Conservation (phyloP, 768 basidiomycete species). For the Lentinula detonsa region DNA sequence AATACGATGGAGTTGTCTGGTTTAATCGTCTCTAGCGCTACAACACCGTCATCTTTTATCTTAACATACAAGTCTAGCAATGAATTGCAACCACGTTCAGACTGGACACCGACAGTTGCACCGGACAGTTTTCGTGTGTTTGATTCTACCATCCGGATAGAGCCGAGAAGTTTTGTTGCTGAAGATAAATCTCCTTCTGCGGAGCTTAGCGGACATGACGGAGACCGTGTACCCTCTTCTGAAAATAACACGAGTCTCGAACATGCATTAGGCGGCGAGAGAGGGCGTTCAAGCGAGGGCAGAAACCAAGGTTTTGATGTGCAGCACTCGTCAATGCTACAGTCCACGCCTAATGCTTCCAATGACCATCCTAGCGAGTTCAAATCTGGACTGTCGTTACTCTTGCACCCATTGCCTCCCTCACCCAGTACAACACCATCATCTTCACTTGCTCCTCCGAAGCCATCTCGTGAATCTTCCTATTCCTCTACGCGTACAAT, state of each 20-base stretch:
- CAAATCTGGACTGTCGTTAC: conserved; percentile 5
- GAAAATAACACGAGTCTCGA: neutral
- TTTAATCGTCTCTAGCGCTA: conserved; percentile 30
- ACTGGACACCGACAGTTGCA: neutral
- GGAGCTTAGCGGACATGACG: neutral
- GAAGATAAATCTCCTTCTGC: neutral
- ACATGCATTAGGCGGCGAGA: neutral
- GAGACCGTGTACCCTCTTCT: neutral
- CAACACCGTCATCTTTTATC: conserved; percentile 11
- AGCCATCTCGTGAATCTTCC: conserved; percentile 9
- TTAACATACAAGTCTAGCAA: neutral
- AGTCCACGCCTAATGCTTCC: neutral
- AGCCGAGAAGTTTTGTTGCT: neutral
- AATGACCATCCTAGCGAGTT: neutral
- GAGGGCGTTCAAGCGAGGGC: too few species aligned
- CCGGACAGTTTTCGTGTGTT: neutral
- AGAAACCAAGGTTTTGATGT: neutral
- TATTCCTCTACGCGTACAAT: conserved; percentile 3
- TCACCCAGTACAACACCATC: neutral
- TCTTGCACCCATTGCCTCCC: conserved; percentile 13
- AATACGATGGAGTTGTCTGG: conserved; percentile 62
- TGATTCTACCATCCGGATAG: neutral
- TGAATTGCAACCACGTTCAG: neutral
- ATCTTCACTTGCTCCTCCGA: conserved; percentile 8
- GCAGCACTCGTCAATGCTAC: neutral